Conservation (phyloP, 768 basidiomycete species). For the Tephrocybe rancida region DNA sequence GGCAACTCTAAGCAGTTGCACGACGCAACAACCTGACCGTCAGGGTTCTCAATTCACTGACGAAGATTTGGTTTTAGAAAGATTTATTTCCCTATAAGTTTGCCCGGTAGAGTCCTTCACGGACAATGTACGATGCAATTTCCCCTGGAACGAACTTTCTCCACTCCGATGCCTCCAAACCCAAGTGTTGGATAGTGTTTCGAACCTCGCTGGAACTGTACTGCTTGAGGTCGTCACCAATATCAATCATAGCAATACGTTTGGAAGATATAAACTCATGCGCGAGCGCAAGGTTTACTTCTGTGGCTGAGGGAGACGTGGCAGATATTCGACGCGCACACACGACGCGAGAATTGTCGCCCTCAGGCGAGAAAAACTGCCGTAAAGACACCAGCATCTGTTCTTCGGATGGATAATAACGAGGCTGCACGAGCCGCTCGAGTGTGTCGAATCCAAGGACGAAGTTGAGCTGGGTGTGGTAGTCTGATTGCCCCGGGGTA, state of each 20-base stretch:
- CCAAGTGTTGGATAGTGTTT: constrained; percentile 34
- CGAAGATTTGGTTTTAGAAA: not conserved
- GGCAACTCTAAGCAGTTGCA: too few relatives aligned
- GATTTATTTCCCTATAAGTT: not conserved
- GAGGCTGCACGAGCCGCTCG: constrained; percentile 72
- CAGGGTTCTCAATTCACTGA: too few relatives aligned
- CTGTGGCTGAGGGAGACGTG: not conserved
- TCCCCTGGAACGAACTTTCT: constrained; percentile 17
- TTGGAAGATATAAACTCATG: constrained; percentile 51
- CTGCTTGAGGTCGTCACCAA: constrained; percentile 54
- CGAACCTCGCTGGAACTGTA: constrained; percentile 77
- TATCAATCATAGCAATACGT: constrained; percentile 61
- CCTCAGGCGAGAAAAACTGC: constrained; percentile 57
- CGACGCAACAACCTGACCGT: too few relatives aligned
- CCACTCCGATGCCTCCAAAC: constrained; percentile 20
- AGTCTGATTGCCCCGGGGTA: constrained; percentile 4
- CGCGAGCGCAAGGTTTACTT: constrained; percentile 32
- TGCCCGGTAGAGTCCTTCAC: constrained; percentile 14
- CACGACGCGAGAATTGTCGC: constrained; percentile 56
- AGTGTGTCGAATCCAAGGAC: constrained; percentile 87
- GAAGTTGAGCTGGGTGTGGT: constrained; percentile 58
- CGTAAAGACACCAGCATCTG: constrained; percentile 60
- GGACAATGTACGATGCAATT: constrained; percentile 21
- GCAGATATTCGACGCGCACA: constrained; percentile 51
- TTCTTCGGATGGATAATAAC: constrained; percentile 64